Conservation (phyloP, 176 grass and related monocot species). For the Carex cristatella region DNA sequence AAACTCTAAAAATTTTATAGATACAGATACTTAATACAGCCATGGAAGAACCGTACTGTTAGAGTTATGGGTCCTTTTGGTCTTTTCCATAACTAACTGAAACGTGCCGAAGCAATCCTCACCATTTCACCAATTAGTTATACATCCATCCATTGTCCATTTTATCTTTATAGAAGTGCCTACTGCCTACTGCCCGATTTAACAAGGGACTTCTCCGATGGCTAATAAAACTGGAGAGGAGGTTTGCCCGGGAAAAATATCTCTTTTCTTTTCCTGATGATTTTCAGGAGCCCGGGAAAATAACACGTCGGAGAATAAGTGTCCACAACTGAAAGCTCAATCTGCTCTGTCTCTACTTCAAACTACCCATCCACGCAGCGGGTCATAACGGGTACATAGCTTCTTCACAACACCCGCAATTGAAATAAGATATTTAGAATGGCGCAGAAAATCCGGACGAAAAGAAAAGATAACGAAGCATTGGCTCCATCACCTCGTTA, state of each 20-base stretch:
- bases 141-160: neutral
- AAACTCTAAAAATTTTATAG: too few relatives aligned
- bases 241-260: slow-evolving; percentile 13
- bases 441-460: neutral
- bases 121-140: too few relatives aligned
- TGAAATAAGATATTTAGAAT: neutral
- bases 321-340: neutral
- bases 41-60: neutral
- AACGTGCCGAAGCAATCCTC: neutral
- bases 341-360: neutral
- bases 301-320: neutral
- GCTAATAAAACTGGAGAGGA: neutral
- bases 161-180: neutral
- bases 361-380: neutral
- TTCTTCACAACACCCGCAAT: neutral
- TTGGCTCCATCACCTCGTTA: slow-evolving; percentile 21
- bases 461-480: slow-evolving; percentile 3
- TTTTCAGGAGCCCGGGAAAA: neutral
- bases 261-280: neutral
- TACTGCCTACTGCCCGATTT: neutral
- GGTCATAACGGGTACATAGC: neutral
- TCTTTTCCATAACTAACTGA: slow-evolving; percentile 9
- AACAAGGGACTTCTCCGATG: neutral
- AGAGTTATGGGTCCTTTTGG: neutral
- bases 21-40: too few relatives aligned